Evolutionary conservation across 2,329 filamentous ascomycete genomes (phyloP).

Genomic region (Bipolaris zeicola): DNA sequence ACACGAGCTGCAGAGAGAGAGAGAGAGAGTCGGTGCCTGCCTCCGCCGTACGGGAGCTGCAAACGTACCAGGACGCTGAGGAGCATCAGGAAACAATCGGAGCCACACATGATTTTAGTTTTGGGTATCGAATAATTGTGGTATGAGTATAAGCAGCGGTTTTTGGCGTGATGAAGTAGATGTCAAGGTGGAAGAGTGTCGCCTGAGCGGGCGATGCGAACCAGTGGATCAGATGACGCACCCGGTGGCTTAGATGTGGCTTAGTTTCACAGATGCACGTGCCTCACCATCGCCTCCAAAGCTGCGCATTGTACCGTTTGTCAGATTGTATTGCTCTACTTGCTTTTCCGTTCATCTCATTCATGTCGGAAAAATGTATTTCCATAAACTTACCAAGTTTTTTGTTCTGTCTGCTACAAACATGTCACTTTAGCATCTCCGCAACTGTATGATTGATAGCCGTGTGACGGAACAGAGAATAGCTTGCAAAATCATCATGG

Average conservation of each 20-base stretch:
- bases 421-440: background rate
- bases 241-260: constrained; percentile 12
- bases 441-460: background rate
- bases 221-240: constrained; percentile 19
- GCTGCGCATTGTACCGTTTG: background rate
- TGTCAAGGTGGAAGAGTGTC: constrained; percentile 12
- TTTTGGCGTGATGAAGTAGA: constrained; percentile 4
- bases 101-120: constrained; percentile 59
- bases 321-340: background rate
- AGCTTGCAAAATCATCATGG: background rate
- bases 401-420: background rate
- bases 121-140: background rate
- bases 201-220: constrained; percentile 9
- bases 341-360: background rate
- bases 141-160: background rate
- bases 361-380: too few species aligned
- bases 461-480: background rate
- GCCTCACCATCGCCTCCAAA: background rate
- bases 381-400: background rate
- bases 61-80: constrained; percentile 63
- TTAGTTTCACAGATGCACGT: background rate
- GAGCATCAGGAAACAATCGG: constrained; percentile 65
- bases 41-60: constrained; percentile 16
- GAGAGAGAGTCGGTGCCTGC: constrained; percentile 1
- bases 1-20: background rate